These are phyloP conservation scores for Sphagnum contortum DNA, from an alignment of 225 moss, liverwort and hornwort species.

Conservation along the genomic window DNA sequence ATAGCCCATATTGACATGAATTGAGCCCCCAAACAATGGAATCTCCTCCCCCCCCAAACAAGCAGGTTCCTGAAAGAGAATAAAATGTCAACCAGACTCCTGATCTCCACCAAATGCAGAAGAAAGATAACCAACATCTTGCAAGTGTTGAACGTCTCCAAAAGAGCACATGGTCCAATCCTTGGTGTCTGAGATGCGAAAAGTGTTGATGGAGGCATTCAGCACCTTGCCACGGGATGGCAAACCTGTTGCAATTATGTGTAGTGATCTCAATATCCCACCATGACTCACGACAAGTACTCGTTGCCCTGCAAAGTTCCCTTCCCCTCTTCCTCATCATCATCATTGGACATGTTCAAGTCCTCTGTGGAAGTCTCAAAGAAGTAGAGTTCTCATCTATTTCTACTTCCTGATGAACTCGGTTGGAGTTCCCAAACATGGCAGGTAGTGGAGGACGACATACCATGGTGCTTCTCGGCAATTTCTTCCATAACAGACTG, in stretches of 20 bases:
- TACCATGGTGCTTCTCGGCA: slow-evolving; percentile 62
- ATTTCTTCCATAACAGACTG: slow-evolving; percentile 64
- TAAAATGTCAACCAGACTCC: slow-evolving; percentile 26
- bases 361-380: no score
- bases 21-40: no score
- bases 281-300: slow-evolving; percentile 78
- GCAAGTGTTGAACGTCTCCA: slow-evolving; percentile 76
- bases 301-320: slow-evolving; percentile 44
- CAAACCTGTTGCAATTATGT: slow-evolving; percentile 57
- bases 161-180: slow-evolving; percentile 68
- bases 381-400: no score
- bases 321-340: background rate
- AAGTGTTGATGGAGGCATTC: slow-evolving; percentile 74
- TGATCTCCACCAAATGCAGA: slow-evolving; percentile 69
- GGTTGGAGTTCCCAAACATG: no score
- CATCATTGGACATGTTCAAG: background rate
- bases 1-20: no score
- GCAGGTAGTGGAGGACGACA: background rate
- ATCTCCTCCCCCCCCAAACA: no score
- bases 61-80: no score
- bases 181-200: slow-evolving; percentile 53
- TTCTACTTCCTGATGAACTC: no score
- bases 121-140: slow-evolving; percentile 41
- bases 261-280: slow-evolving; percentile 69
- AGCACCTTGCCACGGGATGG: slow-evolving; percentile 48